Evolutionary conservation across 2,329 filamentous ascomycete species (phyloP).

Genomic region (Dothideomycetes sp.): DNA sequence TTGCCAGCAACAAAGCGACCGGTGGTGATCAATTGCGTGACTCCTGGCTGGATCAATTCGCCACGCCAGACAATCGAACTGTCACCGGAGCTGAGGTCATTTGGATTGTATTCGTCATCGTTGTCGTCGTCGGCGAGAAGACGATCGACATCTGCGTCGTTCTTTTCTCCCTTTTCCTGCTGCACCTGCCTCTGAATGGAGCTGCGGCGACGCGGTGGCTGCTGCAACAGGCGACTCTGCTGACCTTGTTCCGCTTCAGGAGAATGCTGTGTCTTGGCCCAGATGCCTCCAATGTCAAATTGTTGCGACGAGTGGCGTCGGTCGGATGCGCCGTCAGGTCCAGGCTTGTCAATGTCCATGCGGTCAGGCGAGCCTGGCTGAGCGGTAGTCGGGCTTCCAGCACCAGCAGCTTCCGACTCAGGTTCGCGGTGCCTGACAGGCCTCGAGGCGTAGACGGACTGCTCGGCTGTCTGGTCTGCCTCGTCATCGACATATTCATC

Average conservation of each 20-base stretch:
- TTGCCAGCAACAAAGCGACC: slow-evolving; percentile 79
- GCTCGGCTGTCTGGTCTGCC: slow-evolving; percentile 29
- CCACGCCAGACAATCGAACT: slow-evolving; percentile 71
- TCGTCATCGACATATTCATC: slow-evolving; percentile 82
- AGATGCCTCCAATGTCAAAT: slow-evolving; percentile 81
- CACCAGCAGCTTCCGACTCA: slow-evolving; percentile 1
- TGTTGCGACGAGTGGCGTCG: slow-evolving; percentile 24
- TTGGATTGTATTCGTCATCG: slow-evolving; percentile 71
- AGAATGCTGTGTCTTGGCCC: slow-evolving; percentile 51
- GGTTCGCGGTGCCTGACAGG: slow-evolving; percentile 31
- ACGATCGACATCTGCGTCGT: slow-evolving; percentile 83
- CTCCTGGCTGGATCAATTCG: slow-evolving; percentile 35
- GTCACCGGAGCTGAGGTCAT: slow-evolving; percentile 54
- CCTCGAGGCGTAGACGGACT: slow-evolving; percentile 36
- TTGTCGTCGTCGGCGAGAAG: slow-evolving; percentile 74
- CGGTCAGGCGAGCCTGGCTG: slow-evolving; percentile 2
- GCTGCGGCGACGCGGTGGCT: slow-evolving; percentile 33
- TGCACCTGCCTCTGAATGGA: slow-evolving; percentile 20
- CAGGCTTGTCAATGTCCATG: slow-evolving; percentile 30
- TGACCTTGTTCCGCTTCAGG: slow-evolving; percentile 2
- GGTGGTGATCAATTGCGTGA: slow-evolving; percentile 40
- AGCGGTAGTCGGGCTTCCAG: slow-evolving; percentile 18
- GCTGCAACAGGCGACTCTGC: not conserved
- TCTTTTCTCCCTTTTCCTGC: slow-evolving; percentile 45
- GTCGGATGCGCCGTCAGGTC: slow-evolving; percentile 41